Conservation (phyloP, 2,329 filamentous ascomycete species). For the Xylaria digitata region DNA sequence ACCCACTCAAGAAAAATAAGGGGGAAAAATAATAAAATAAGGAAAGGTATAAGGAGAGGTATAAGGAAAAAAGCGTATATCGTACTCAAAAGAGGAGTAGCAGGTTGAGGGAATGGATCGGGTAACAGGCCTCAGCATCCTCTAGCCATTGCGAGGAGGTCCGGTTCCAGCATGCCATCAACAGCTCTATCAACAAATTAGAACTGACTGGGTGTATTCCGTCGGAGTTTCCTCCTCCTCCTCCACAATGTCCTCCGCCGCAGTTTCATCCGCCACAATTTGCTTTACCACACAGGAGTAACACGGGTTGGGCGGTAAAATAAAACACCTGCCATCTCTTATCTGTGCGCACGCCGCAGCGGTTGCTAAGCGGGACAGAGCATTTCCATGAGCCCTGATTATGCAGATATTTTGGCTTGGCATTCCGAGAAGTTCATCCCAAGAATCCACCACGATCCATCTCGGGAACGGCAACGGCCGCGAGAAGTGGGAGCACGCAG, state of each 20-base stretch:
- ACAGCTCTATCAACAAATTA: neutral
- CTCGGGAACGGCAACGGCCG: neutral
- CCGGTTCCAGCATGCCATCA: neutral
- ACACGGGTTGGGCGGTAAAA: neutral
- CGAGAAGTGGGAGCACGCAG: neutral
- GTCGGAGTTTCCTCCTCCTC: too few relatives aligned
- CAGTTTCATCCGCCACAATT: neutral
- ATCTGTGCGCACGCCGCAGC: constrained; percentile 11
- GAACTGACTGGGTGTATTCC: too few relatives aligned
- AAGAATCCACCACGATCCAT: constrained; percentile 22
- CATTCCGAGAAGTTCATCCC: constrained; percentile 22
- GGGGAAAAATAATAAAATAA: too few relatives aligned
- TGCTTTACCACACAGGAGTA: neutral
- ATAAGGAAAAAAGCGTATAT: neutral
- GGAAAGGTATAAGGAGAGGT: neutral
- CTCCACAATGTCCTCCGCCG: too few relatives aligned
- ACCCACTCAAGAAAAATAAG: too few relatives aligned
- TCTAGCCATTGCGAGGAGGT: neutral
- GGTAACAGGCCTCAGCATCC: neutral
- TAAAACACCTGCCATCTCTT: neutral
- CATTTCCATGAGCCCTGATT: constrained; percentile 17
- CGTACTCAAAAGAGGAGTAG: too few relatives aligned
- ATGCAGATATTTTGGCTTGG: constrained; percentile 2
- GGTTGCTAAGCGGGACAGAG: constrained; percentile 11
- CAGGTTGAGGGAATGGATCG: neutral